These are phyloP conservation scores for Marasmius oreades DNA, from an alignment of 1,284 basidiomycete genomes.

Conservation along the genomic window DNA sequence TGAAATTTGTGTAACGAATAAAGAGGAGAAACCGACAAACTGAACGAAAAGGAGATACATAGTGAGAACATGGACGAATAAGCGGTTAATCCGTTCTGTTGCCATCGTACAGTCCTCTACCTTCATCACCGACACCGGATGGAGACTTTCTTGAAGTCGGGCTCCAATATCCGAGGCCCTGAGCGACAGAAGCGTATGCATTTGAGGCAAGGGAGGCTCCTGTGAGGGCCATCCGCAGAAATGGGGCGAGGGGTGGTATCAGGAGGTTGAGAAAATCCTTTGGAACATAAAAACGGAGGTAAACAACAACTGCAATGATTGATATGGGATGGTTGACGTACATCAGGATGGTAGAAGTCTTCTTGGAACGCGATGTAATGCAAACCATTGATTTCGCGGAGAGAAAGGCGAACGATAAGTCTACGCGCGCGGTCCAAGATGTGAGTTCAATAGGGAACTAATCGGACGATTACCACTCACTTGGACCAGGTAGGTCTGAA, in stretches of 20 bases:
- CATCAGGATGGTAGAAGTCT: constrained; percentile 62
- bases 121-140: neutral
- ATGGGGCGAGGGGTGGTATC: constrained; percentile 44
- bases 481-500: constrained; percentile 42
- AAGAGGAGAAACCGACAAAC: too few relatives aligned
- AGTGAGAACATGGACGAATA: neutral
- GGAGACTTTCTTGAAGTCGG: neutral
- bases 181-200: constrained; percentile 39
- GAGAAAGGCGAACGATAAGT: constrained; percentile 44
- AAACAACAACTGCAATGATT: neutral
- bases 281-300: neutral
- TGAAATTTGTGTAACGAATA: too few relatives aligned
- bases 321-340: constrained; percentile 22
- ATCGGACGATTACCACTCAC: constrained; percentile 37
- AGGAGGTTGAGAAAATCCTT: constrained; percentile 49
- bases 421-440: constrained; percentile 42
- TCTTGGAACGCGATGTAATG: constrained; percentile 54
- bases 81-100: constrained; percentile 10
- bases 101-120: constrained; percentile 8
- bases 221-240: constrained; percentile 36
- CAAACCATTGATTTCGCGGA: constrained; percentile 34
- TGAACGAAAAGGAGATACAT: too few relatives aligned
- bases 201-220: constrained; percentile 38
- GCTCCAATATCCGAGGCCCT: constrained; percentile 40
- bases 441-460: constrained; percentile 40